A percentile compares a stretch with the other conserved stretches of the same genome.
Conservation (phyloP, 257 asterid genomes). For the Pogostemon cablin region DNA sequence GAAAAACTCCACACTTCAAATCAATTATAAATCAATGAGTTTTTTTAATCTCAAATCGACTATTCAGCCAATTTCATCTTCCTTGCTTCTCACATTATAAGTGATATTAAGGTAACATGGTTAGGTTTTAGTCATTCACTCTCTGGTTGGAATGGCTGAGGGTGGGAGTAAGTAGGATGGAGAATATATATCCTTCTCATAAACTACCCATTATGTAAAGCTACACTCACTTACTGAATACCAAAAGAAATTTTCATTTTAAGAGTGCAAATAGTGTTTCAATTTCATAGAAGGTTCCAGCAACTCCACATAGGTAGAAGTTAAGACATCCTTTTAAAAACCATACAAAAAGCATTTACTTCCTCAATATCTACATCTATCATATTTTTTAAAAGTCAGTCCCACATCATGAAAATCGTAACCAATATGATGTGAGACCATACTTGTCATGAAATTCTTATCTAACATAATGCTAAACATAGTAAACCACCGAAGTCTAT, state of each 20-base stretch:
- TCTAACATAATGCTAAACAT: background rate
- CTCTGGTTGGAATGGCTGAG: no score
- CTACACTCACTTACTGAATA: background rate
- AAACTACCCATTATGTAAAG: no score
- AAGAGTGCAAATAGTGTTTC: constrained; percentile 1
- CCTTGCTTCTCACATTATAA: no score
- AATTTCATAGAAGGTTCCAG: constrained; percentile 3
- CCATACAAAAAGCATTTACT: background rate
- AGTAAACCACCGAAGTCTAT: background rate
- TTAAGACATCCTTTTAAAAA: background rate
- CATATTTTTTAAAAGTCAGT: constrained; percentile 11
- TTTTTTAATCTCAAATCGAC: no score
- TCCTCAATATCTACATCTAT: background rate
- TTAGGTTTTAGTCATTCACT: no score
- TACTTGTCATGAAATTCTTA: background rate
- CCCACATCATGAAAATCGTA: constrained; percentile 9
- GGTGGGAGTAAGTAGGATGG: no score
- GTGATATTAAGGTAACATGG: no score
- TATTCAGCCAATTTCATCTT: no score
- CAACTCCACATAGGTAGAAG: constrained; percentile 1
- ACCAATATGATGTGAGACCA: constrained; percentile 14
- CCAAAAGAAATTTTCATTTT: background rate
- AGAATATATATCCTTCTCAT: no score
- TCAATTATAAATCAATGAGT: no score
- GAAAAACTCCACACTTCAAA: no score